phyloP scores from a whole-genome alignment of 257 asterid species.

The Salvia miltiorrhiza region DNA sequence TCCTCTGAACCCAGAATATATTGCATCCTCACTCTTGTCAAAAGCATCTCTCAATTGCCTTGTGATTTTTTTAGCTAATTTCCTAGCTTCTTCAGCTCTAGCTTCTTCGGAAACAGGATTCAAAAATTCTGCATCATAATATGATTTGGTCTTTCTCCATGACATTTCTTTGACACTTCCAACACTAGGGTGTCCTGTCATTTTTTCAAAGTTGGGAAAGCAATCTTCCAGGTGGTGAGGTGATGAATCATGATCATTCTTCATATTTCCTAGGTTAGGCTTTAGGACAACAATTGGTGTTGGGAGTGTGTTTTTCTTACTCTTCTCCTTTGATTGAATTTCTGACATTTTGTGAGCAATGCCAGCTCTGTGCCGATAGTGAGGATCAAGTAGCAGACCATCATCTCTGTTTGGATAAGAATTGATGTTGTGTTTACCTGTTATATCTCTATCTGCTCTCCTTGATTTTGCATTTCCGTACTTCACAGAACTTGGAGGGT shows the following conservation, averaged over 20 bases:
- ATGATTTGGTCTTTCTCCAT: conserved; percentile 28
- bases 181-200: conserved; percentile 17
- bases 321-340: conserved; percentile 31
- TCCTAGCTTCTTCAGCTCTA: conserved; percentile 44
- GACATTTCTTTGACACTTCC: conserved; percentile 23
- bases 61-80: conserved; percentile 46
- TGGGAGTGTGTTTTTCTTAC: conserved; percentile 28
- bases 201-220: conserved; percentile 29
- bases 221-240: conserved; percentile 26
- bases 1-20: conserved; percentile 35
- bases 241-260: conserved; percentile 29
- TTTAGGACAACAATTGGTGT: conserved; percentile 48
- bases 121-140: conserved; percentile 20
- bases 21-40: conserved; percentile 26
- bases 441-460: conserved; percentile 31
- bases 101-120: conserved; percentile 40
- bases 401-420: conserved; percentile 39
- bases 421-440: conserved; percentile 21
- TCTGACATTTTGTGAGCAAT: conserved; percentile 23
- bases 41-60: conserved; percentile 37
- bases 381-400: conserved; percentile 47
- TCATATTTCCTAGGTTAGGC: conserved; percentile 40
- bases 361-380: conserved; percentile 23
- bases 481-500: conserved; percentile 33
- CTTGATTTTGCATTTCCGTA: conserved; percentile 30